Base-by-base conservation (phyloP, 805 yeast species). In the Candida caryicola region DNA sequence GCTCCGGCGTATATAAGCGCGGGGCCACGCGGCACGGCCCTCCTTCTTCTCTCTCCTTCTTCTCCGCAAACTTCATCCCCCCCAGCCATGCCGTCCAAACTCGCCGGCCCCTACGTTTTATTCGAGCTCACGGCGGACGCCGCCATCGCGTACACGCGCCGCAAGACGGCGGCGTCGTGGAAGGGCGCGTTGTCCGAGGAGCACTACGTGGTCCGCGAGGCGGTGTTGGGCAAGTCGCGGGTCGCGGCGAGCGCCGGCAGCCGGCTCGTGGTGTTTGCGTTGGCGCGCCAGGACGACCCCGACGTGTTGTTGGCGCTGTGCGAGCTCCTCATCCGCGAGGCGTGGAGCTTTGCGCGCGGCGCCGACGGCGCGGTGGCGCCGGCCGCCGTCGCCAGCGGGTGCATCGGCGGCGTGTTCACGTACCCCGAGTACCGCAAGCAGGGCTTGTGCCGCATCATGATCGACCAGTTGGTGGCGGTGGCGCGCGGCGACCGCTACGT, bases 361-460 rank as follows among this genome's bases (percentile, higher is more conserved):
- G 41, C 39, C 2, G 42, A 37, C 5, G 49, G 46, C 5, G 32
- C 44, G 19, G 59, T 55, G 3, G 40, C 34, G 4, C 40, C 49
- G 23, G 36, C 45, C 9, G 43, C 44, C 3, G 48, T 63, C 13
- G 43, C 46, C 15, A 44, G 63, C 36, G 74, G 70, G 1, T 63
- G 71, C 36, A 55, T 69, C 27, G 73, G 74, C 12, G 71, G 68
- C 2, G 74, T 69, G 2, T 69, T 47, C 50, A 66, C 72, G 3
- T 60, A 58, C 34, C 61, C 61, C 4, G 62, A 58, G 29, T 45
- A 58, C 45, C 49, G 74, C 32, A 64, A 66, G 7, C 54, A 59
- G 29, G 73, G 73, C 0, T 57, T 55, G 37, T 73, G 70, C 12
- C 44, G 50, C 17, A 52, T 66, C 18, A 69, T 69, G 74, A 50